Percentiles rank a stretch among this genome's conserved stretches.
These are phyloP conservation scores for Thermothelomyces thermophilus DNA, from an alignment of 2,329 filamentous ascomycete genomes.

Conservation along the genomic window DNA sequence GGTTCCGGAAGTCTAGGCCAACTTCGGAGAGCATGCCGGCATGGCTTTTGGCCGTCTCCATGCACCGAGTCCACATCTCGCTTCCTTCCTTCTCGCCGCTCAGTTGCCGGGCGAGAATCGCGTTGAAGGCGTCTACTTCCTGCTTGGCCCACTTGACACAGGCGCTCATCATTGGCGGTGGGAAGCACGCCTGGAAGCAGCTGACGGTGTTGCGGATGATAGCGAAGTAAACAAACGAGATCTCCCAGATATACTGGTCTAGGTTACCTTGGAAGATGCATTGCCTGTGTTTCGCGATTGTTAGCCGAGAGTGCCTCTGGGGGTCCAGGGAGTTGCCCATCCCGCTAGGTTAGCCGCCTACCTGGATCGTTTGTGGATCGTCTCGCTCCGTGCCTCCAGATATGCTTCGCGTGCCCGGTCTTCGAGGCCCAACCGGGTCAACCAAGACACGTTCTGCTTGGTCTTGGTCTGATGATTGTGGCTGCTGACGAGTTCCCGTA, in stretches of 20 bases:
- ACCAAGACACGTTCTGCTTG: slow-evolving; percentile 74
- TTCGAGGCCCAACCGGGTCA: slow-evolving; percentile 81
- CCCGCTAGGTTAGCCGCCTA: slow-evolving; percentile 34
- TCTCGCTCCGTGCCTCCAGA: slow-evolving; percentile 67
- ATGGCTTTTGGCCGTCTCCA: slow-evolving; percentile 74
- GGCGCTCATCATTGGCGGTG: slow-evolving; percentile 79
- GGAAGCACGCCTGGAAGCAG: slow-evolving; percentile 83
- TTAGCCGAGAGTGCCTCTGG: not conserved
- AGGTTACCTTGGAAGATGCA: slow-evolving; percentile 94
- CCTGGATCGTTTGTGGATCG: slow-evolving; percentile 78
- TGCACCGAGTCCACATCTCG: slow-evolving; percentile 72
- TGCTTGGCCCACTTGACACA: slow-evolving; percentile 99
- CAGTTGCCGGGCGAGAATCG: slow-evolving; percentile 72
- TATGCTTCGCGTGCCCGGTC: slow-evolving; percentile 84
- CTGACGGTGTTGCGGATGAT: slow-evolving; percentile 88
- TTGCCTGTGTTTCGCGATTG: slow-evolving; percentile 51
- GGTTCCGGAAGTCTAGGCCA: slow-evolving; percentile 78
- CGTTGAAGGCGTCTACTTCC: slow-evolving; percentile 85
- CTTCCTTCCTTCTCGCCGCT: slow-evolving; percentile 76
- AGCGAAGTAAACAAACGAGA: slow-evolving; percentile 93
- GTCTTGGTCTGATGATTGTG: slow-evolving; percentile 73
- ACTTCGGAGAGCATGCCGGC: slow-evolving; percentile 75
- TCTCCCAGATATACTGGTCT: slow-evolving; percentile 86
- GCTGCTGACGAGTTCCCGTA: slow-evolving; percentile 68
- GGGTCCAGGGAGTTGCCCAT: too few relatives aligned